Evolutionary conservation across 2,329 filamentous ascomycete species (phyloP), one percentile per base, ranked within the genome.

Genomic region (Neurospora sp.): DNA sequence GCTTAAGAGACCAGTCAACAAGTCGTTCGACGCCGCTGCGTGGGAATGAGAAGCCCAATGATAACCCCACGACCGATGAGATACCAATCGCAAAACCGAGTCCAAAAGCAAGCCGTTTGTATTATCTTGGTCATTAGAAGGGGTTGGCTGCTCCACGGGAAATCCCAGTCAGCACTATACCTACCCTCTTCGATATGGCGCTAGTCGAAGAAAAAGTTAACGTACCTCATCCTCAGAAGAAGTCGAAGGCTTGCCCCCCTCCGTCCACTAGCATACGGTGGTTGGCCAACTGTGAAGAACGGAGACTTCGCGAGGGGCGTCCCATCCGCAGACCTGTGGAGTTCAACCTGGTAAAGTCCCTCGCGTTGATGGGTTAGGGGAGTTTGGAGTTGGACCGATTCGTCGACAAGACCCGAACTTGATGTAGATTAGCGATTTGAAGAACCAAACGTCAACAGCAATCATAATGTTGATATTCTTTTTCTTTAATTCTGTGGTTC

Each of bases 311-410:
- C 76, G 66, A 77, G 40, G 0, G 74, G 72, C 23, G 70, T 70
- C 11, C 69, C 67, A 67, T 70, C 71, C 52, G 12, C 52, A 62
- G 15, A 62, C 52, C 15, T 12, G 37, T 71, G 69, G 36, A 77
- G 68, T 67, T 77, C 76, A 23, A 78, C 70, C 69, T 76, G 72
- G 33, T 77, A 78, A 57, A 77, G 66, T 5, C 76, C 77, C 23
- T 67, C 70, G 46, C 66, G 2, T 28, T 33, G 52, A n/a, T 62
- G 52, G 52, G 52, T 6, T 6, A 5, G 15, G 28, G 15, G 52
- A n/a, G 23, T 36, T 33, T n/a, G 28, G 6, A 6, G 23, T 10
- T 36, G 12, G 12, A 36, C 52, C 2, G 8, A 36, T 62, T 62
- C 6, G 12, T n/a, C 52, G 15, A 28, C 12, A 8, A 33, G 33